Conservation (phyloP, 164 flowering plant species). For the Stephania cephalantha region DNA sequence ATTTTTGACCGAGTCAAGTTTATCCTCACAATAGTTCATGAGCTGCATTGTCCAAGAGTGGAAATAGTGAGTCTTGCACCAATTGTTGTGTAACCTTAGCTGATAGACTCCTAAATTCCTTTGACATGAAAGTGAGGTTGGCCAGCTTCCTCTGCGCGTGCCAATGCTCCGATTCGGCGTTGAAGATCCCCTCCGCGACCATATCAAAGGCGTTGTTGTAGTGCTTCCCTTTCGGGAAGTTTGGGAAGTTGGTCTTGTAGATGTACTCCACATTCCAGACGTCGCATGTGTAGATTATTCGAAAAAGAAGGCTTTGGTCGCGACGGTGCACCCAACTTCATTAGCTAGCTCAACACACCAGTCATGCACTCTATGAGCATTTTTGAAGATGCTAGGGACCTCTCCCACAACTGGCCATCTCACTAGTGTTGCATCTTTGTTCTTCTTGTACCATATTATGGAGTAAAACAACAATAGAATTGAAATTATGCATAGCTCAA, state of each 20-base stretch:
- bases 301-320: not conserved
- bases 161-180: slow-evolving; percentile 8
- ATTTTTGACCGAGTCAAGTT: too few relatives aligned
- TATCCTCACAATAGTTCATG: too few relatives aligned
- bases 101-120: slow-evolving; percentile 1
- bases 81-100: not conserved
- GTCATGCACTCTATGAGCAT: slow-evolving; percentile 5
- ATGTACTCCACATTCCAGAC: slow-evolving; percentile 12
- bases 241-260: slow-evolving; percentile 13
- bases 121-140: not conserved
- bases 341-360: slow-evolving; percentile 12
- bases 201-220: slow-evolving; percentile 9
- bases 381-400: slow-evolving; percentile 7
- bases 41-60: slow-evolving; percentile 7
- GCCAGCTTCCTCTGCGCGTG: slow-evolving; percentile 15
- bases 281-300: slow-evolving; percentile 10
- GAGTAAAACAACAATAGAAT: not conserved
- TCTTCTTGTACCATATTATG: slow-evolving; percentile 8
- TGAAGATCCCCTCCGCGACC: slow-evolving; percentile 13
- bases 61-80: slow-evolving; percentile 13
- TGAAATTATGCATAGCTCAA: slow-evolving; percentile 3
- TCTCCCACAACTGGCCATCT: slow-evolving; percentile 13
- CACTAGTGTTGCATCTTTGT: slow-evolving; percentile 10
- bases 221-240: slow-evolving; percentile 12
- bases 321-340: not conserved